Evolutionary conservation across 345 rosid species (phyloP), one percentile per base, ranked within the genome.

Genomic region (Bruguiera sexangula): DNA sequence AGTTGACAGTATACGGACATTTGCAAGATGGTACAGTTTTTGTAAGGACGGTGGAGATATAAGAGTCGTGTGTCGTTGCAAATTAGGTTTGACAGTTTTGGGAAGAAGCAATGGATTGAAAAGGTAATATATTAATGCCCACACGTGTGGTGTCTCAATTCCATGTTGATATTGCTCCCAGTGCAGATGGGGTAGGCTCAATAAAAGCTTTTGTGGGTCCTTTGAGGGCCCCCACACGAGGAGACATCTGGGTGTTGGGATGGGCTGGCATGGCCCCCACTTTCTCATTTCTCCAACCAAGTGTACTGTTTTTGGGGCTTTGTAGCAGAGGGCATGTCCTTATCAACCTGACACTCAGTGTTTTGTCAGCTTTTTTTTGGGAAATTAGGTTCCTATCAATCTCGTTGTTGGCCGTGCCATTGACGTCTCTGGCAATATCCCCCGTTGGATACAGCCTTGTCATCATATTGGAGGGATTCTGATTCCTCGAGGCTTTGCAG

Each of bases 201-300:
- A n/a, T 31, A 76, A 71, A 29, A 48, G 68, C 70, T 27, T 11
- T 56, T 24, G 71, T 67, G 67, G 81, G 63, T 56, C 65, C 60
- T 56, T n/a, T 4, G 63, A n/a, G 77, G 82, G 79, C 21, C 53
- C 43, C 78, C 82, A 75, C 82, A 77, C 79, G 80, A 56, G 75
- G 74, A 67, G 36, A 53, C 67, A 59, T 26, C 22, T 65, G 59
- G 68, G 65, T 66, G 72, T 60, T 66, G 62, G 22, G 65, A 64
- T 74, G 30, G 70, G 79, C 48, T 79, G 87, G 74, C 78, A 65
- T 64, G 77, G 82, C 75, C 73, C 75, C 24, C 11, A 1, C 20
- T 21, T 21, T 22, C 16, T 24, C 30, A 21, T 11, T 3, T 56
- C 6, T 27, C 29, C 22, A 34, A 34, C 37, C 37, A 32, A 32